A percentile compares a stretch with the other conserved stretches of the same genome.
phyloP scores from a whole-genome alignment of 345 rosid genomes.

The Citrus australasica region DNA sequence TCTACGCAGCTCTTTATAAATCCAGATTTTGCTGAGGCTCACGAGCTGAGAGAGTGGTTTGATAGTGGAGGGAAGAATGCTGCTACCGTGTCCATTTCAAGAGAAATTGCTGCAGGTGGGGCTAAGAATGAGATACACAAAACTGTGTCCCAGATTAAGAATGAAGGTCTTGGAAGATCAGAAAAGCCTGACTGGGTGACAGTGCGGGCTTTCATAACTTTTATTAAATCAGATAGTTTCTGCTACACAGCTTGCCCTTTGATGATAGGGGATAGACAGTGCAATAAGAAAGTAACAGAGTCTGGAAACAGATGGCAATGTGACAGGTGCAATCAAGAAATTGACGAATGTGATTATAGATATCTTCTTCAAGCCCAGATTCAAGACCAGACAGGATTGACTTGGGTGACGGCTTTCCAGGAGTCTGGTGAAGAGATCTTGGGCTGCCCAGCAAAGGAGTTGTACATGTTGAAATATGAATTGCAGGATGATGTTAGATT shows the following conservation, averaged over 20 bases:
- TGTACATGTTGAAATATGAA: conserved; percentile 60
- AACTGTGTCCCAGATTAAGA: conserved; percentile 72
- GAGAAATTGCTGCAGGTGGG: conserved; percentile 53
- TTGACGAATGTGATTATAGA: conserved; percentile 81
- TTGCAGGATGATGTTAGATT: conserved; percentile 57
- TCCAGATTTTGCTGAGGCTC: conserved; percentile 80
- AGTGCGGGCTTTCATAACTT: conserved; percentile 60
- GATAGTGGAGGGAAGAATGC: conserved; percentile 61
- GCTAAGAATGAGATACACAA: conserved; percentile 62
- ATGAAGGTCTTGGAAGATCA: conserved; percentile 90
- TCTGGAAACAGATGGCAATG: conserved; percentile 73
- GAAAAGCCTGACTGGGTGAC: conserved; percentile 90
- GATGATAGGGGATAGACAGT: conserved; percentile 84
- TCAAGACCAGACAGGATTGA: conserved; percentile 80
- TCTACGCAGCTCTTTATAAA: conserved; percentile 78
- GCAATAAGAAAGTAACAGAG: conserved; percentile 68
- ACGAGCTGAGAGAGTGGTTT: conserved; percentile 62
- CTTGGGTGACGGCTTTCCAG: conserved; percentile 90
- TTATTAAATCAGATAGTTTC: conserved; percentile 72
- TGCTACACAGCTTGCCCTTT: conserved; percentile 88
- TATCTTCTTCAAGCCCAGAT: conserved; percentile 88
- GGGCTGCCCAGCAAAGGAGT: conserved; percentile 69
- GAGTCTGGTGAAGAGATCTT: conserved; percentile 81
- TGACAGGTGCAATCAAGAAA: conserved; percentile 86
- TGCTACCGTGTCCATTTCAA: conserved; percentile 67